Evolutionary conservation across 164 flowering plant genomes (phyloP), one percentile per base, ranked within the genome.

Genomic region (Berberis vulgaris): DNA sequence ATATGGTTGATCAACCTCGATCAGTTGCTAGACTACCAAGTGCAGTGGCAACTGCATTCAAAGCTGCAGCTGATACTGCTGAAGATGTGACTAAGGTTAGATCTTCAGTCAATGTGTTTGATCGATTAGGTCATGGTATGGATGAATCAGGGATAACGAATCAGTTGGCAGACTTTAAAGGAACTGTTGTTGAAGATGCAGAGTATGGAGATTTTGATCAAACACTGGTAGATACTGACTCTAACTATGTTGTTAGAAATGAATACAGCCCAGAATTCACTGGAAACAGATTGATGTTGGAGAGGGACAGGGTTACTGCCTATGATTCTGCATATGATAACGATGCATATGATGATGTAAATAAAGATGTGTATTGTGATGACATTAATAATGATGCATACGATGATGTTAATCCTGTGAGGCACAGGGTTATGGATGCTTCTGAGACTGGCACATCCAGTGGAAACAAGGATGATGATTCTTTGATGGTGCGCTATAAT

Each of bases 51-150:
- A 76, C 84, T 67, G 96, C 91, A 8, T 69, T 91, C 3, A 89
- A 80, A 76, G 97, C 97, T 75, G 90, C 85, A 45, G 86, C 86
- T 60, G 99, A 86, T 72, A 93, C 98, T 65, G 92, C 92, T 40
- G 79, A 85, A 67, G 97, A 94, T 78, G 96, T 83, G 5, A 61
- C 43, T 6, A 89, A 74, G 71, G 66, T 65, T 65, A 80, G 81
- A 73, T 57, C 76, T 40, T 64, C 78, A 0, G 77, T 80, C 67
- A 94, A 82, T 77, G 96, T 91, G 66, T 86, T 91, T 81, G 96
- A 89, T 64, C 74, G 97, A 44, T 82, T 91, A 65, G 84, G 91
- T 69, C 81, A 69, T 71, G 78, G 74, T 41, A 58, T 65, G 68
- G 82, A 75, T 69, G 65, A 59, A 53, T 65, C 79, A 3, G 80